Base-by-base conservation (phyloP, 805 yeast genomes). In the Sugiyamaella americana region DNA sequence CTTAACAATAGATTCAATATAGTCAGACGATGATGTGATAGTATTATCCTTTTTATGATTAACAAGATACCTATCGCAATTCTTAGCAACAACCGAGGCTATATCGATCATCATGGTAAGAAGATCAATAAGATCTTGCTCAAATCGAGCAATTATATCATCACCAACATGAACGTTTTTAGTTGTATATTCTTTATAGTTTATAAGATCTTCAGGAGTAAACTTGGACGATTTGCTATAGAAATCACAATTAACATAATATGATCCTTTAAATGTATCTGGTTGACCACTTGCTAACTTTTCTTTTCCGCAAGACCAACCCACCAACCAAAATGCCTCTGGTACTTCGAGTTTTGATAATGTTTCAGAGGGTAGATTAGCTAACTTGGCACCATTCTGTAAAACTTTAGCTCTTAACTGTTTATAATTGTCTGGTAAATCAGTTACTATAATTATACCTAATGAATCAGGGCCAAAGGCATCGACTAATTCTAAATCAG, bases 271-370 rank as follows among this genome's bases (percentile, higher is more conserved):
- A 44, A 69, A 63, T 23, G 53, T 56, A 54, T 79, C 83, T 1
- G 75, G 75, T 36, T 62, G 50, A 1, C 76, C 77, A 30, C 62
- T 59, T 1, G 67, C 67, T 30, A 79, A 64, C 29, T 60, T 68
- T 53, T 79, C 84, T 44, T 70, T 73, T 0, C 83, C 83, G 20
- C 76, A 59, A 5, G 82, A 77, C 83, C 83, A 79, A 1, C 83
- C 84, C 1, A 75, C 73, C 5, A 76, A 61, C 74, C 78, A 79
- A 51, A 60, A 63, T 0, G 78, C 70, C 43, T 75, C 78, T 16
- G 72, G 73, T 20, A 64, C 65, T 53, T 77, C 82, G 44, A 78
- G 62, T 16, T 51, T 40, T 2, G 55, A 58, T 30, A 78, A 61
- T 6, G 60, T 58, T 2, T 56, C 56, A 5, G 44, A 45, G 1